These are phyloP conservation scores for Microsporum ferrugineum DNA, from an alignment of 2,329 filamentous ascomycete genomes.

Conservation along the genomic window DNA sequence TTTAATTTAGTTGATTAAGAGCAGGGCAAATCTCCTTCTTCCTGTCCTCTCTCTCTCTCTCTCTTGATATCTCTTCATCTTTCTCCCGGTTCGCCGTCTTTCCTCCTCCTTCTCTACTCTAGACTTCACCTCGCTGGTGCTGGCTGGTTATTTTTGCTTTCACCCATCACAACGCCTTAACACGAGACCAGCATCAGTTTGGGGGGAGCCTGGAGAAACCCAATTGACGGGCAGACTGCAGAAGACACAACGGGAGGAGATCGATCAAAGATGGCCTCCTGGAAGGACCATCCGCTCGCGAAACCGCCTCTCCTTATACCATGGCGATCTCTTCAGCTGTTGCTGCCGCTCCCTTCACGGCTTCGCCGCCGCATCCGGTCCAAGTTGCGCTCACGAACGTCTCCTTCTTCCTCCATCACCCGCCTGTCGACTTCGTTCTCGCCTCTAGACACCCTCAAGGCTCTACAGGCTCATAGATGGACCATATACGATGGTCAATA, in stretches of 20 bases:
- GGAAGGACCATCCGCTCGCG: conserved; percentile 37
- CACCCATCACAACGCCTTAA: not conserved
- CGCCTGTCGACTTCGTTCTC: conserved; percentile 72
- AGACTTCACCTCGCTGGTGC: conserved; percentile 3
- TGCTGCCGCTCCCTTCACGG: conserved; percentile 46
- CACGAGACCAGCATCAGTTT: not conserved
- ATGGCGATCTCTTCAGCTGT: conserved; percentile 40
- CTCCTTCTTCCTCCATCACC: conserved; percentile 61
- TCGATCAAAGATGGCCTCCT: conserved; percentile 27
- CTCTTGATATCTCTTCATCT: conserved; percentile 12
- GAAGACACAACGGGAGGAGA: conserved; percentile 20
- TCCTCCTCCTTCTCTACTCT: conserved; percentile 11
- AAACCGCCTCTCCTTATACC: conserved; percentile 38
- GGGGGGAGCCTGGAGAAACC: not conserved
- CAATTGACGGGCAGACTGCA: conserved; percentile 3
- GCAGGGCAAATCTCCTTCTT: not conserved
- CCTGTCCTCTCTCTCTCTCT: not conserved
- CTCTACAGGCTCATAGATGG: conserved; percentile 69
- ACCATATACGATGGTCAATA: conserved; percentile 77
- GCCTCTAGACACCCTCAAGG: conserved; percentile 62
- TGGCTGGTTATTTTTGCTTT: not conserved
- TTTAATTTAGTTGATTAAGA: not conserved
- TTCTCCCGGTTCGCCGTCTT: conserved; percentile 11
- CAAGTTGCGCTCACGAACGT: conserved; percentile 54
- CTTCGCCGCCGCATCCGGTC: conserved; percentile 57